phyloP scores from a whole-genome alignment of 2,329 filamentous ascomycete species.

The Curvularia eragrostidis region DNA sequence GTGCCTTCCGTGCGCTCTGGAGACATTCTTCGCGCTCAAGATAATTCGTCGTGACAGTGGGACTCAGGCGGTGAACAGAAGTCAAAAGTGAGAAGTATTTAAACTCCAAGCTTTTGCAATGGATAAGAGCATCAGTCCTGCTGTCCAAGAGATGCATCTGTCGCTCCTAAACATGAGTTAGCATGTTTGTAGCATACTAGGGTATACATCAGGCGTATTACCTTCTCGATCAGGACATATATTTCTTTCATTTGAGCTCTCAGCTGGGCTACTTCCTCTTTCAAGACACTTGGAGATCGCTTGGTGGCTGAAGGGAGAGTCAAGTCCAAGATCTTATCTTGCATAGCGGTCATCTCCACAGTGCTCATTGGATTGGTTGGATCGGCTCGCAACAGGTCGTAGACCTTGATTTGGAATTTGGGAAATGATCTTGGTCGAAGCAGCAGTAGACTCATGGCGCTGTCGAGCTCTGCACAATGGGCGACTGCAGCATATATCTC shows the following conservation, averaged over 20 bases:
- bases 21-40: slow-evolving; percentile 43
- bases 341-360: slow-evolving; percentile 39
- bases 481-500: slow-evolving; percentile 40
- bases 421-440: slow-evolving; percentile 41
- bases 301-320: slow-evolving; percentile 26
- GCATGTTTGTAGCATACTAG: neutral
- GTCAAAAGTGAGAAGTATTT: slow-evolving; percentile 44
- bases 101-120: slow-evolving; percentile 45
- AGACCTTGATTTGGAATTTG: slow-evolving; percentile 32
- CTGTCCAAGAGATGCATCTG: slow-evolving; percentile 26
- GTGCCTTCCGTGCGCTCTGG: slow-evolving; percentile 39
- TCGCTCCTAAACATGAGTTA: slow-evolving; percentile 25
- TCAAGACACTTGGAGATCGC: slow-evolving; percentile 21
- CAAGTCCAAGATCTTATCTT: slow-evolving; percentile 38
- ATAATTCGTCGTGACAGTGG: slow-evolving; percentile 36
- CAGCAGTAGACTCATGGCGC: slow-evolving; percentile 39
- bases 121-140: slow-evolving; percentile 33
- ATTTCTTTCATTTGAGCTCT: slow-evolving; percentile 34
- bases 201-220: slow-evolving; percentile 2
- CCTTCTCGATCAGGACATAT: slow-evolving; percentile 31
- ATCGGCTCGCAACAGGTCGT: slow-evolving; percentile 33
- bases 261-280: slow-evolving; percentile 31
- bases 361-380: slow-evolving; percentile 35
- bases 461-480: slow-evolving; percentile 44
- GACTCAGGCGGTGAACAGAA: slow-evolving; percentile 42